phyloP scores from a whole-genome alignment of 1,139 yeast genomes.

The Yamadazyma taylorii region DNA sequence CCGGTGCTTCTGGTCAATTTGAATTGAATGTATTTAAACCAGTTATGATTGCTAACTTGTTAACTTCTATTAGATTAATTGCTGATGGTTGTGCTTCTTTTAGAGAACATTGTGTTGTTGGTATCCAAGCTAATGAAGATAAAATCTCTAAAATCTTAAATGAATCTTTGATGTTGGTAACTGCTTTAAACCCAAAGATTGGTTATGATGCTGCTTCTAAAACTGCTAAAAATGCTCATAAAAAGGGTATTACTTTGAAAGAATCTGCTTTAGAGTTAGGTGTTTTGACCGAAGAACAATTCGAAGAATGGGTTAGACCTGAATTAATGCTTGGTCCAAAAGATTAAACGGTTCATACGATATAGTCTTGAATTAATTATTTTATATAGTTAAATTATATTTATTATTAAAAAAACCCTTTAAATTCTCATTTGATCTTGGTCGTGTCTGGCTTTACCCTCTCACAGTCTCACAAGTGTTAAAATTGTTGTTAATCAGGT shows the following conservation, averaged over 20 bases:
- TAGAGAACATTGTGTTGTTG: constrained; percentile 93
- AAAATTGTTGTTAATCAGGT: no score
- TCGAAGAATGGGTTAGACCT: constrained; percentile 96
- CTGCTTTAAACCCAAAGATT: constrained; percentile 97
- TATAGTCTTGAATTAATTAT: constrained; percentile 3
- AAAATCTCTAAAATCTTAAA: constrained; percentile 84
- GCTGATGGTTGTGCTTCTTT: constrained; percentile 90
- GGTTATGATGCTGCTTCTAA: constrained; percentile 97
- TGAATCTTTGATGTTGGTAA: constrained; percentile 96
- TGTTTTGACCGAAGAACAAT: constrained; percentile 77
- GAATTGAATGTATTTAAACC: constrained; percentile 98
- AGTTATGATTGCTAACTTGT: constrained; percentile 85
- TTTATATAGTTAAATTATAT: background rate
- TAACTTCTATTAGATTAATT: constrained; percentile 80
- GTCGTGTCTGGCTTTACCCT: no score
- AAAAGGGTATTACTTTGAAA: constrained; percentile 94
- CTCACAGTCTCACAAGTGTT: background rate
- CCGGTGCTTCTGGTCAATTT: constrained; percentile 98
- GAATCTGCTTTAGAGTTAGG: constrained; percentile 91
- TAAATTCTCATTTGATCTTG: no score
- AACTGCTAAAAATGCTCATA: constrained; percentile 98
- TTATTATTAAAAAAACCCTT: no score
- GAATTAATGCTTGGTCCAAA: constrained; percentile 98
- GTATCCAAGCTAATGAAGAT: constrained; percentile 84
- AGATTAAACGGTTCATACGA: constrained; percentile 26